Base-by-base conservation (phyloP, 768 basidiomycete species). In the Boletus reticuloceps region DNA sequence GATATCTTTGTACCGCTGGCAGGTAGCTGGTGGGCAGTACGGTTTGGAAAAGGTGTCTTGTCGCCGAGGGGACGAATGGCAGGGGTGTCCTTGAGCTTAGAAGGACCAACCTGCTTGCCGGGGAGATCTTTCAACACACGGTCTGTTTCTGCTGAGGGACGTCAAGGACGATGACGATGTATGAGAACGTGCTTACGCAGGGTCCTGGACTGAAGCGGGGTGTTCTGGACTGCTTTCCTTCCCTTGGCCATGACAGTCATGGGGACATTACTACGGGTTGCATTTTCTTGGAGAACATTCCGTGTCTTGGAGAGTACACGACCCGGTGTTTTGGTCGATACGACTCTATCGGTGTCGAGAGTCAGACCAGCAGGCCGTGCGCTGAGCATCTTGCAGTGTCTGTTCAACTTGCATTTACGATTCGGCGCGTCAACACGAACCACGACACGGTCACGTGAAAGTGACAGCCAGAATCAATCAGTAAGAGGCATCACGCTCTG, bases 21-120 rank as follows among this genome's bases (percentile, higher is more conserved):
- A 74, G 72, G 56, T 66, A 72, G 16, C 29, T 60, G 60, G 56
- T 53, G 60, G 45, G 60, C 51, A 32, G 71, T 71, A 37, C 87
- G 84, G 65, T 90, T 91, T 4, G 83, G 82, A 60, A 85, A 85
- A 2, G 89, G 89, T 1, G 89, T 91, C 70, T 88, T 90, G 72
- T 91, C 89, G 25, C 77, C 77, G 9, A 91, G 74, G 2, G 86
- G 85, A 13, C 82, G 80, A 69, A 62, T 34, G 52, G 63, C 58
- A 19, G 60, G 56, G 4, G 70, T 60, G 39, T 60, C 65, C 53
- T 56, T 65, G 14, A 36, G 34, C 48, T 66, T 71, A 8, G 56
- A 72, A 51, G 58, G 51, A 46, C 65, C 64, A 8, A 56, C 51
- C 25, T 68, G 66, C 53, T 74, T 76, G 47, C 57, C 64, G 22